phyloP scores from a whole-genome alignment of 768 basidiomycete genomes.

The Tricholoma flavovirens region DNA sequence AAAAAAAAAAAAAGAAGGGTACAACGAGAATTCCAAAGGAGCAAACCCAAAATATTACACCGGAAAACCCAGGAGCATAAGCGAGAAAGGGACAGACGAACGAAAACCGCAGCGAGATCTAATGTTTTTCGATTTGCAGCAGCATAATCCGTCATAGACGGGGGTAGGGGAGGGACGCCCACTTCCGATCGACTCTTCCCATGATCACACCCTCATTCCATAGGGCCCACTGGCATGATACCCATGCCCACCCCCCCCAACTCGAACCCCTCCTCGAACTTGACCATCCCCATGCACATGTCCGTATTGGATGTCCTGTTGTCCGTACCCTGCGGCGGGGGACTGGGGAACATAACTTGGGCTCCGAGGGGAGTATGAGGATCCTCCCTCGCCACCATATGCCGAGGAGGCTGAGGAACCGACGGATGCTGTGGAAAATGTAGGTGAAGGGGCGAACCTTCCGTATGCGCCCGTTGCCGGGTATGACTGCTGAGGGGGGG shows the following conservation, averaged over 20 bases:
- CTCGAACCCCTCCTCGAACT: background rate
- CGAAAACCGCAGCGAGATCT: background rate
- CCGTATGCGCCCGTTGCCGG: background rate
- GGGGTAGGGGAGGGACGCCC: background rate
- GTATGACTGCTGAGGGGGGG: background rate
- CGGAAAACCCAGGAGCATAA: background rate
- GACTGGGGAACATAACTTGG: conserved; percentile 1
- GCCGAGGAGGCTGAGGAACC: background rate
- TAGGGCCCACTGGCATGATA: background rate
- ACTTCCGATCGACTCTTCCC: no score
- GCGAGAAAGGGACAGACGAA: background rate
- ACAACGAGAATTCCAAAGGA: background rate
- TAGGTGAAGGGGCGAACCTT: conserved; percentile 1
- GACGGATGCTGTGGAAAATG: background rate
- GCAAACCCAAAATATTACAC: background rate
- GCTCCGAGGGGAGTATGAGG: background rate
- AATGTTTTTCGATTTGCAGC: background rate
- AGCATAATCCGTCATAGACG: background rate
- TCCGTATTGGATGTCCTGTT: conserved; percentile 1
- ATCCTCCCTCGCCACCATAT: background rate
- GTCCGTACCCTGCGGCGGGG: background rate
- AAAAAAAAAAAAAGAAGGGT: no score
- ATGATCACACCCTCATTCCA: background rate
- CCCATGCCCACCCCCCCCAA: background rate
- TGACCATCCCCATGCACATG: conserved; percentile 1